These are phyloP conservation scores for Dalbergia cochinchinensis DNA, from an alignment of 306 rosid genomes.

Conservation along the genomic window DNA sequence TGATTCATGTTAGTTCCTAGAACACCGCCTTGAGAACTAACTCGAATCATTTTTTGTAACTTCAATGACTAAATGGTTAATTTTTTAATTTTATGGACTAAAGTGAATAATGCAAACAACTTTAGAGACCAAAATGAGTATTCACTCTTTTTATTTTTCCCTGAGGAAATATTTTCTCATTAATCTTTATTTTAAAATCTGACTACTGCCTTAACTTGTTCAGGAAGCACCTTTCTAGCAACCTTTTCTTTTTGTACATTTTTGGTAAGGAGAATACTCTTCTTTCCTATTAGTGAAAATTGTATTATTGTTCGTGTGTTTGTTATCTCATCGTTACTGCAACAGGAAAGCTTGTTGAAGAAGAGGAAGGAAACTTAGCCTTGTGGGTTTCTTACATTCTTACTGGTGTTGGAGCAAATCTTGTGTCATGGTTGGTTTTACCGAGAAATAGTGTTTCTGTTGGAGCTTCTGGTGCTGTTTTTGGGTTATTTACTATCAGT, in stretches of 20 bases:
- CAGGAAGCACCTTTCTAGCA: constrained; percentile 99
- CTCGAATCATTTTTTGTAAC: too few relatives aligned
- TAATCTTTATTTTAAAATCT: constrained; percentile 35
- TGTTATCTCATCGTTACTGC: constrained; percentile 12
- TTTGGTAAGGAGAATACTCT: constrained; percentile 74
- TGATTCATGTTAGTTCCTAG: too few relatives aligned
- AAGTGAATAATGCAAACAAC: too few relatives aligned
- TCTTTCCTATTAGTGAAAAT: constrained; percentile 33
- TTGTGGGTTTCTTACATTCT: constrained; percentile 93
- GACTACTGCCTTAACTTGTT: constrained; percentile 43
- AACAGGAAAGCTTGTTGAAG: constrained; percentile 96
- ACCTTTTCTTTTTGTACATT: constrained; percentile 93
- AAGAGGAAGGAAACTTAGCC: constrained; percentile 96
- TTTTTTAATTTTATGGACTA: too few relatives aligned
- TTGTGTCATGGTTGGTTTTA: constrained; percentile 91
- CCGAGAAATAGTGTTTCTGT: constrained; percentile 91
- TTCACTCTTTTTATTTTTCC: background rate
- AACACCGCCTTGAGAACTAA: too few relatives aligned
- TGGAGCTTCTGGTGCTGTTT: constrained; percentile 99
- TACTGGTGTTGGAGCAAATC: constrained; percentile 93
- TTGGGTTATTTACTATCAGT: constrained; percentile 88
- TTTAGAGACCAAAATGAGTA: too few relatives aligned
- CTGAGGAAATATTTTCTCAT: constrained; percentile 11
- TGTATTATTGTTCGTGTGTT: constrained; percentile 27
- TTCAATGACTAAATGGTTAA: too few relatives aligned